Evolutionary conservation across 768 basidiomycete genomes (phyloP), one percentile per base, ranked within the genome.

Genomic region (Gyrodon lividus): DNA sequence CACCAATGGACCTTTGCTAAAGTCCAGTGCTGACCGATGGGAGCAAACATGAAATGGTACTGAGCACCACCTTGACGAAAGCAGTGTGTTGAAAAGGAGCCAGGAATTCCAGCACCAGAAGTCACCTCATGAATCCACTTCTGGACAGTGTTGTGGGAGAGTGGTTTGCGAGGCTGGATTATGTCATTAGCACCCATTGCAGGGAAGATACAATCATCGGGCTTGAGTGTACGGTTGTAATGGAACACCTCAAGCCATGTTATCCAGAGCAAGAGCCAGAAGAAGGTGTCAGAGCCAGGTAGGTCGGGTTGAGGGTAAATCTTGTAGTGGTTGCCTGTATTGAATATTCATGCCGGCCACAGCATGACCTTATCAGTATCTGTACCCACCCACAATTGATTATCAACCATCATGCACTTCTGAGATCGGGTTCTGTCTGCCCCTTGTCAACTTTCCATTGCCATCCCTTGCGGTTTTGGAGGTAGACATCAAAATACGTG

Each of bases 1-100:
- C 75, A 77, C 74, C 74, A 76, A 6, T 59, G 60, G 5, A 75
- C 63, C 2, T 40, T 57, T 7, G 46, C 57, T 17, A 77, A 52
- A 0, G 70, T 61, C 74, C 76, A 77, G 30, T 8, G 9, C 30
- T 30, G 30, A 30, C 9, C 30, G 9, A 30, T 8, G 9, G 30
- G 30, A n/a, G 37, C 2, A 31, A 42, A 69, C 54, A 67, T 58
- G 43, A 66, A 67, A 5, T 57, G 54, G 46, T 66, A 65, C 34
- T 66, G 67, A 34, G 65, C 61, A 14, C 65, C 67, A 14, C 64
- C 62, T 1, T 52, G 52, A n/a, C n/a, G n/a, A n/a, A n/a, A n/a
- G n/a, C n/a, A n/a, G n/a, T n/a, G n/a, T n/a, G n/a, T n/a, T n/a
- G n/a, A n/a, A n/a, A n/a, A n/a, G n/a, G n/a, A 57, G 9, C 60